Evolutionary conservation across 192 early-diverging fungal species (phyloP).

Genomic region (Thamnidium elegans): DNA sequence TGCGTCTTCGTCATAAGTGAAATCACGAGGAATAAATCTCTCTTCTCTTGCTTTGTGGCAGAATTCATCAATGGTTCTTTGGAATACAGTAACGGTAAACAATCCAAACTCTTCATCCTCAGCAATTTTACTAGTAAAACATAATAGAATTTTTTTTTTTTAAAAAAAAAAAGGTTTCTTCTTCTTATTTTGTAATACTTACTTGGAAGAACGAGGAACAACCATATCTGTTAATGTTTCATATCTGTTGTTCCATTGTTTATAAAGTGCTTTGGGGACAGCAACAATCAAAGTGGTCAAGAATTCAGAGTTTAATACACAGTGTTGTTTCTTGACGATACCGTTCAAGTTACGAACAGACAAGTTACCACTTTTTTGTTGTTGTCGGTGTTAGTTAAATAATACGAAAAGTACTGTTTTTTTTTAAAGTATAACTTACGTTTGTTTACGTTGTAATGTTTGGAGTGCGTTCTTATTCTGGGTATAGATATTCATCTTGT

Average conservation of each 20-base stretch:
- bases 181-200: constrained; percentile 25
- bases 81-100: constrained; percentile 90
- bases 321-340: constrained; percentile 89
- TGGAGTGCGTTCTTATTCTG: constrained; percentile 78
- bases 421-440: constrained; percentile 46
- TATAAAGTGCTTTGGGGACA: constrained; percentile 71
- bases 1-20: constrained; percentile 84
- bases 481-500: constrained; percentile 84
- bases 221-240: constrained; percentile 93
- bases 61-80: constrained; percentile 88
- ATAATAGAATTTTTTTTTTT: background rate
- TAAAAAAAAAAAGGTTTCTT: background rate
- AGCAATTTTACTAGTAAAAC: constrained; percentile 64
- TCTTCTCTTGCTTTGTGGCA: constrained; percentile 83
- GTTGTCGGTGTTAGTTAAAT: constrained; percentile 1
- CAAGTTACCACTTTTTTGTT: constrained; percentile 72
- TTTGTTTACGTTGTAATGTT: constrained; percentile 79
- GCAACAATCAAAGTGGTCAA: constrained; percentile 90
- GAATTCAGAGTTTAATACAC: constrained; percentile 92
- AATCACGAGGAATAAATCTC: constrained; percentile 93
- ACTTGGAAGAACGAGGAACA: constrained; percentile 91
- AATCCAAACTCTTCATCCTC: constrained; percentile 96
- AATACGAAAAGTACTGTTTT: constrained; percentile 2
- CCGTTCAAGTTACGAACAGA: constrained; percentile 83
- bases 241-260: constrained; percentile 85